Conservation (phyloP, 768 basidiomycete species). For the Amanita exitialis region DNA sequence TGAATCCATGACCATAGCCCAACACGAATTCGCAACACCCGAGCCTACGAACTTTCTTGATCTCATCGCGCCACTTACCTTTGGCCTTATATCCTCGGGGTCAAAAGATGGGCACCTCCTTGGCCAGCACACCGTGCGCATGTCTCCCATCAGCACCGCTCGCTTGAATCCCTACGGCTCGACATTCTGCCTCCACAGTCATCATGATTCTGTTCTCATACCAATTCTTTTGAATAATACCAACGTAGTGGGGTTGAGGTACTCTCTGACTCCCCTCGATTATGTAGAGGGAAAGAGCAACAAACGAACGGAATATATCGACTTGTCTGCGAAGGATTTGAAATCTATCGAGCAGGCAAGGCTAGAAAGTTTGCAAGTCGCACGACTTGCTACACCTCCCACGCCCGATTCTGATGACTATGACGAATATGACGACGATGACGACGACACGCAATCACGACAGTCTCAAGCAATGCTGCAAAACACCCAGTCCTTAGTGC, state of each 20-base stretch:
- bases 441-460: conserved; percentile 29
- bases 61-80: conserved; percentile 36
- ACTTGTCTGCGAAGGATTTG: conserved; percentile 54
- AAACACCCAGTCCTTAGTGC: conserved; percentile 62
- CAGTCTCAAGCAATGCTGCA: conserved; percentile 41
- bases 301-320: conserved; percentile 40
- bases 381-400: conserved; percentile 24
- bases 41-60: conserved; percentile 39
- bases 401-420: conserved; percentile 34
- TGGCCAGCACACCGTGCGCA: conserved; percentile 85
- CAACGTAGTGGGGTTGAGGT: conserved; percentile 56
- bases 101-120: conserved; percentile 51
- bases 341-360: conserved; percentile 56
- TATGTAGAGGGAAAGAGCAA: conserved; percentile 26
- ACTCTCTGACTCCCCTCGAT: conserved; percentile 63
- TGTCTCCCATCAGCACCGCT: conserved; percentile 92
- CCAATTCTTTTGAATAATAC: conserved; percentile 91
- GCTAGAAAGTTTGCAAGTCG: conserved; percentile 37
- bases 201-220: conserved; percentile 48
- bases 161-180: conserved; percentile 70
- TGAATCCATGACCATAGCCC: conserved; percentile 13
- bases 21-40: conserved; percentile 29
- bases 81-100: conserved; percentile 36
- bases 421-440: conserved; percentile 67
- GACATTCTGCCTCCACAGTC: conserved; percentile 62